These are phyloP conservation scores for Leishmania turanica DNA, from an alignment of 208 protist species.

Conservation along the genomic window DNA sequence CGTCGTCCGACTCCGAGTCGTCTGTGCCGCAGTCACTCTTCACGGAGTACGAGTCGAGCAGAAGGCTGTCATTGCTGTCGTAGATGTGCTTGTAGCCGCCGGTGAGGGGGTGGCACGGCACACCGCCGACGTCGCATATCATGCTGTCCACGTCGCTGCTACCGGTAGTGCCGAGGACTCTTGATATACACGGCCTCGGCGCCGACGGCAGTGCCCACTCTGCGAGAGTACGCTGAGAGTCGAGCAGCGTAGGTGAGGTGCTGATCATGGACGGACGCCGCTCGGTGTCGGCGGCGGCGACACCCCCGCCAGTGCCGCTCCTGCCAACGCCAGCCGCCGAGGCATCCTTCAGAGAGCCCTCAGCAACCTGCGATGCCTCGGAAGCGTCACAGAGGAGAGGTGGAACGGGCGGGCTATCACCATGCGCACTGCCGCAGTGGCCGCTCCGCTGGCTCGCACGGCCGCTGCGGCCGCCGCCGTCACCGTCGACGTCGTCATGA, in stretches of 20 bases:
- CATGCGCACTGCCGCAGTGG: background rate
- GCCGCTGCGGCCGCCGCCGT: conserved; percentile 11
- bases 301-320: background rate
- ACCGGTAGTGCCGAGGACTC: background rate
- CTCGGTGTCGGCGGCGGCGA: background rate
- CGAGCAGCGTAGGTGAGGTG: conserved; percentile 11
- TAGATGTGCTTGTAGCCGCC: background rate
- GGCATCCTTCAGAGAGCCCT: background rate
- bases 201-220: background rate
- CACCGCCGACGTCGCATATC: background rate
- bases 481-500: background rate
- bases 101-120: background rate
- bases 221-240: conserved; percentile 3
- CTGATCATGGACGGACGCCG: background rate
- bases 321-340: background rate
- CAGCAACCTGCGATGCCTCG: background rate
- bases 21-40: conserved; percentile 34
- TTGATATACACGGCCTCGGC: background rate
- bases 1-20: conserved; percentile 27
- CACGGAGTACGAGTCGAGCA: conserved; percentile 29
- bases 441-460: background rate
- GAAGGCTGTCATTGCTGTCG: conserved; percentile 13
- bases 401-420: background rate
- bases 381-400: background rate
- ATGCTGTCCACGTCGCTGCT: background rate